These are phyloP conservation scores for Aquilaria malaccensis DNA, from an alignment of 345 rosid genomes.

Conservation along the genomic window DNA sequence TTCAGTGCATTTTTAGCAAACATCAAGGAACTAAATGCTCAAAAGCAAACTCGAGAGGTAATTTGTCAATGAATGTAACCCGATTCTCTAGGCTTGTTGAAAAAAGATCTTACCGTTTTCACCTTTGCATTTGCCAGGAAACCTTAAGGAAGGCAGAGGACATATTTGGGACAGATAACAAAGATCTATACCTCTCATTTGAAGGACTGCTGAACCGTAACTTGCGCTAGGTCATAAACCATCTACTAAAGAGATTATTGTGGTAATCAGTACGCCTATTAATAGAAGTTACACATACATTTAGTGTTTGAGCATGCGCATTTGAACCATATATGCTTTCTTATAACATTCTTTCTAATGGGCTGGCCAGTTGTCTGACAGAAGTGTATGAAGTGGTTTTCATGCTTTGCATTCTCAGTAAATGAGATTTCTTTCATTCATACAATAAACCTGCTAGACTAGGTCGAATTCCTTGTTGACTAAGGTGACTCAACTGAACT, in stretches of 20 bases:
- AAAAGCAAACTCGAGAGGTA: conserved; percentile 90
- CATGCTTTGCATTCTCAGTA: too few relatives aligned
- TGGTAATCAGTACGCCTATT: too few relatives aligned
- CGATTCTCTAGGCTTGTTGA: neutral
- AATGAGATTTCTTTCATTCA: too few relatives aligned
- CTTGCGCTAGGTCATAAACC: conserved; percentile 24
- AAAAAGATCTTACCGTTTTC: conserved; percentile 1
- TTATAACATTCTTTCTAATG: too few relatives aligned
- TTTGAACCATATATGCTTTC: too few relatives aligned
- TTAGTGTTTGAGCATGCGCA: too few relatives aligned
- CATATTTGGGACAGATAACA: conserved; percentile 78
- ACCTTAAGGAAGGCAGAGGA: conserved; percentile 87
- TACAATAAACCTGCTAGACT: too few relatives aligned
- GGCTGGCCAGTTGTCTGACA: too few relatives aligned
- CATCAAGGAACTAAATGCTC: conserved; percentile 89
- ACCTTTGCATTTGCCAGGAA: conserved; percentile 40
- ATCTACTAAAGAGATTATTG: neutral
- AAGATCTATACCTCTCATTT: conserved; percentile 74
- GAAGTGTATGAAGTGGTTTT: too few relatives aligned
- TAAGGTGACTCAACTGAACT: too few relatives aligned
- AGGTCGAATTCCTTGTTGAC: too few relatives aligned
- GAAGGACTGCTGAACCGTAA: conserved; percentile 77
- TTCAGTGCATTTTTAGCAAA: conserved; percentile 91
- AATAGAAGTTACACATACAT: too few relatives aligned
- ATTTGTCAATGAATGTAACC: neutral